Evolutionary conservation across 495 filamentous ascomycete genomes (phyloP), one percentile per base, ranked within the genome.

Genomic region (Pseudotulostoma volvatum): DNA sequence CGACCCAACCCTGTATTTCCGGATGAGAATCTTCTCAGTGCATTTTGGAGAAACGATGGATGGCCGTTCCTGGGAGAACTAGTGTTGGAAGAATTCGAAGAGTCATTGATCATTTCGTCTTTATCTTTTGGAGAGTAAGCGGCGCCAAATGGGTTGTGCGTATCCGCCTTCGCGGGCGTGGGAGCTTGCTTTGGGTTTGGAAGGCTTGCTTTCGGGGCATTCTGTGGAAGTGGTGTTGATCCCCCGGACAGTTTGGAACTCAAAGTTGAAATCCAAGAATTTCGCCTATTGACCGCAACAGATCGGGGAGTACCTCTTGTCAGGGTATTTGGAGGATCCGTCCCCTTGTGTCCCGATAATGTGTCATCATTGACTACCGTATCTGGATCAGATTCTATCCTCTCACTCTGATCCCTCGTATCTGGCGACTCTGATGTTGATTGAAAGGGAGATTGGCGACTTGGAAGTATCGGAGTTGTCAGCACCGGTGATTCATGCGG

Each of bases 221-320:
- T 57, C 36, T 55, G 59, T 38, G 60, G 59, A 37, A 60, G 59
- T 25, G 64, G 60, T 19, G 56, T 67, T 17, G 67, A 68, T n/a
- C 73, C 79, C 8, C 71, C 72, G 5, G 83, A 85, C 60, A 97
- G 93, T 51, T 90, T 95, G 41, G 84, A 92, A 44, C 84, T 93
- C 37, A 95, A 68, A 44, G 72, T 92, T 20, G 81, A 84, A 41
- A 97, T 81, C 88, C 88, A 97, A 15, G 86, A 93, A 31, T 73
- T 79, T 41, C 79, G 66, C 39, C 85, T 66, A 37, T 67, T 61
- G 1, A 60, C 52, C 25, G 57, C 47, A 1, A 57, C 53, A 7
- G 45, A 47, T 4, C 53, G 44, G 0, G 47, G 34, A 21, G 36
- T 43, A 23, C 47, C 34, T 40, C 65, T 71, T 1, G 65, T 13